Conservation (phyloP, 768 basidiomycete genomes). For the Panellus pusillus region DNA sequence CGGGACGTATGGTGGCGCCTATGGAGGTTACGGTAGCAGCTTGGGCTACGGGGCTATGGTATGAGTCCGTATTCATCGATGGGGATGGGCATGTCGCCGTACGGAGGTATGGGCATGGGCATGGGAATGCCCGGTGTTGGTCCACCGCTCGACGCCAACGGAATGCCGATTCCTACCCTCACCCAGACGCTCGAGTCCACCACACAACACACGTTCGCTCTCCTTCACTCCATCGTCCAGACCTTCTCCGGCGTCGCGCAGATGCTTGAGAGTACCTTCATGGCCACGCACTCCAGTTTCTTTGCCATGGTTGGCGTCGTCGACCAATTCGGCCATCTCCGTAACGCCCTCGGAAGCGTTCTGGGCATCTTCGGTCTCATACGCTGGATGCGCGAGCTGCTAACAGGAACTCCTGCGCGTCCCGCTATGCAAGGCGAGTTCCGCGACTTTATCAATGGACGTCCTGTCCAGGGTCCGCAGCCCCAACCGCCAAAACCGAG, state of each 20-base stretch:
- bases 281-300: conserved; percentile 94
- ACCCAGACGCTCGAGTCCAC: conserved; percentile 87
- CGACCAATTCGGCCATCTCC: conserved; percentile 90
- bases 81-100: conserved; percentile 19
- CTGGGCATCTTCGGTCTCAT: conserved; percentile 89
- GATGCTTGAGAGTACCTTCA: conserved; percentile 96
- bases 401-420: conserved; percentile 40
- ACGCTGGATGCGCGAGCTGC: conserved; percentile 74
- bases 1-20: conserved; percentile 44
- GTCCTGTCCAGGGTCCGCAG: conserved; percentile 49
- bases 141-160: conserved; percentile 44
- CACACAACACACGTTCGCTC: conserved; percentile 89
- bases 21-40: conserved; percentile 35
- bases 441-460: conserved; percentile 70
- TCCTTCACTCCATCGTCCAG: conserved; percentile 93
- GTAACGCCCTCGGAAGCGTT: conserved; percentile 92
- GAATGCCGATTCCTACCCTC: conserved; percentile 62
- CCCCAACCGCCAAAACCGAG: conserved; percentile 57
- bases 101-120: conserved; percentile 26
- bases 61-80: conserved; percentile 25
- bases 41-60: conserved; percentile 25
- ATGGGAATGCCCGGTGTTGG: conserved; percentile 34
- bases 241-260: conserved; percentile 94
- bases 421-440: conserved; percentile 63
- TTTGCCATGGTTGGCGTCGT: conserved; percentile 97